These are phyloP conservation scores for Cyanophora paradoxa DNA, from an alignment of 78 protist species.

Conservation along the genomic window DNA sequence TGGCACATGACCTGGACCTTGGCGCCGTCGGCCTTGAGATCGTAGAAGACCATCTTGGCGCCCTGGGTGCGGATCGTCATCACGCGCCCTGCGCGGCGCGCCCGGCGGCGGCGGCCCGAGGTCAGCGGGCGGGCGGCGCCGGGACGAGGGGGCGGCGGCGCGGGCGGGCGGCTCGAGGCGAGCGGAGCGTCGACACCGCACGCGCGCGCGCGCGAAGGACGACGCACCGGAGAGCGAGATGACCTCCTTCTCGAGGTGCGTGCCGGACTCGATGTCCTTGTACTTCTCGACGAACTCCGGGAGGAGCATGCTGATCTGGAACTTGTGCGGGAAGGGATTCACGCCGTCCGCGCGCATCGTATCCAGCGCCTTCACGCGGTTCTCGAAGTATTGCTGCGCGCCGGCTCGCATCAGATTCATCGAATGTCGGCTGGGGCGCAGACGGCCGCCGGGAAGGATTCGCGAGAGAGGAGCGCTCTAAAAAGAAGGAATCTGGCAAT, in stretches of 20 bases:
- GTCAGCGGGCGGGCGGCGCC: conserved; percentile 52
- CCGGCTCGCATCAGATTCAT: not conserved
- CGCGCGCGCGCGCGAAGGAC: not conserved
- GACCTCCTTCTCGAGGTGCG: conserved; percentile 6
- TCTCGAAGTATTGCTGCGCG: conserved; percentile 31
- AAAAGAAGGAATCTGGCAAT: not conserved
- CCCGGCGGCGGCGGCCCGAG: conserved; percentile 61
- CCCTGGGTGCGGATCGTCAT: conserved; percentile 70
- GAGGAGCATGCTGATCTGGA: conserved; percentile 33
- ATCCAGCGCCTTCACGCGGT: not conserved
- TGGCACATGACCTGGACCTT: conserved; percentile 80
- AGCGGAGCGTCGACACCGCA: not conserved
- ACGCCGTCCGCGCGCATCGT: conserved; percentile 1
- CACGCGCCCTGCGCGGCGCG: conserved; percentile 50
- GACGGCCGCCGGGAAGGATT: too few species aligned
- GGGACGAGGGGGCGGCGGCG: conserved; percentile 41
- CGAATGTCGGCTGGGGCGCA: too few species aligned
- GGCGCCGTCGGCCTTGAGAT: conserved; percentile 67
- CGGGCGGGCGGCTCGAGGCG: not conserved
- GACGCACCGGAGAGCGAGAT: not conserved
- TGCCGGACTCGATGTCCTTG: not conserved
- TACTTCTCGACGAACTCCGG: conserved; percentile 57
- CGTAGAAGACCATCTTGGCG: conserved; percentile 74
- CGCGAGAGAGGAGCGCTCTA: too few species aligned
- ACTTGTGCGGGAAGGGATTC: conserved; percentile 78